Evolutionary conservation across 148 eudicot species (phyloP).

Genomic region (Fallopia convolvulus): DNA sequence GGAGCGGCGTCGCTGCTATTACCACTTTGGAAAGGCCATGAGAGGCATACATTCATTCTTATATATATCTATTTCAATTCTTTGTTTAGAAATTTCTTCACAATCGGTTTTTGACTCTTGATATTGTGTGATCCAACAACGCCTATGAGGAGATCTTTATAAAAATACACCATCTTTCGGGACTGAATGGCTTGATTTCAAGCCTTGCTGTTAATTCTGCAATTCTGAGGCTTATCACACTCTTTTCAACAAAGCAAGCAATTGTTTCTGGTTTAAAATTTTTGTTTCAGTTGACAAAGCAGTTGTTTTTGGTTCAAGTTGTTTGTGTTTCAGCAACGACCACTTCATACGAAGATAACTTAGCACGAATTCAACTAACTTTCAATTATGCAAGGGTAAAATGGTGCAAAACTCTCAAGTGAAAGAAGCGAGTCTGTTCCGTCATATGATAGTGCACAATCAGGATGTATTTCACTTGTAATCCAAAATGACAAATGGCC

Average conservation of each 20-base stretch:
- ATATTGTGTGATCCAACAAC: background rate
- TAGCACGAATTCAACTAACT: too few relatives aligned
- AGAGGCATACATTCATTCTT: constrained; percentile 16
- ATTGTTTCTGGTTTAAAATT: too few relatives aligned
- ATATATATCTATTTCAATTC: background rate
- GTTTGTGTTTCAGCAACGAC: background rate
- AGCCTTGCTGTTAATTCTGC: constrained; percentile 6
- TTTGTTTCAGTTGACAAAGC: background rate
- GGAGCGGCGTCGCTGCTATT: constrained; percentile 38
- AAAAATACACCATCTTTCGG: constrained; percentile 8
- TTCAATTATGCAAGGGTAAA: too few relatives aligned
- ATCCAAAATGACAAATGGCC: too few relatives aligned
- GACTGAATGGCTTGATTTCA: constrained; percentile 7
- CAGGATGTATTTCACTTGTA: too few relatives aligned
- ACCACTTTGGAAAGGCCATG: constrained; percentile 40
- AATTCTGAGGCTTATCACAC: constrained; percentile 5
- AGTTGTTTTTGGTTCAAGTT: background rate
- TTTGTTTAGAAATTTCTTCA: too few relatives aligned
- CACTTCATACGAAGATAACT: too few relatives aligned
- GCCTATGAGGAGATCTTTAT: background rate
- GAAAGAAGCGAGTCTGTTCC: too few relatives aligned
- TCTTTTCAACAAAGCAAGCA: background rate
- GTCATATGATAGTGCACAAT: too few relatives aligned
- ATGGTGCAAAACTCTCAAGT: too few relatives aligned
- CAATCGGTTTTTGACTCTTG: background rate